Evolutionary conservation across 1,139 yeast species (phyloP).

Genomic region (Yamadazyma mexicana): DNA sequence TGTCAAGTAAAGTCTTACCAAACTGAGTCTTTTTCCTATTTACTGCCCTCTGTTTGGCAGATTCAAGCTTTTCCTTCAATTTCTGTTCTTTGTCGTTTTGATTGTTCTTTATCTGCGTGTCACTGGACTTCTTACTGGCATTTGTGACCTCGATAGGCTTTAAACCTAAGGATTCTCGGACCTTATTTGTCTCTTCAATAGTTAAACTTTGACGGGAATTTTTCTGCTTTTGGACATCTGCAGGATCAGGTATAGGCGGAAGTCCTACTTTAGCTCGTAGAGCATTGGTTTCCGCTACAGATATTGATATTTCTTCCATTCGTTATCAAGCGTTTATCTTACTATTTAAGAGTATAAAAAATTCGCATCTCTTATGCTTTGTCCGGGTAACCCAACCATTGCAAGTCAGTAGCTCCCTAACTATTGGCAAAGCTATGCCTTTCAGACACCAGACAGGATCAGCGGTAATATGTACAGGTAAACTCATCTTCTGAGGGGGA

Average conservation of each 20-base stretch:
- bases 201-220: constrained; percentile 29
- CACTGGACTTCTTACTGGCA: background rate
- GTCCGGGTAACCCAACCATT: too few relatives aligned
- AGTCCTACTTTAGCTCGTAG: constrained; percentile 34
- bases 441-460: too few relatives aligned
- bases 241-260: constrained; percentile 24
- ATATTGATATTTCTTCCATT: constrained; percentile 28
- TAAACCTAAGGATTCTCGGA: constrained; percentile 50
- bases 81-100: constrained; percentile 10
- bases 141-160: constrained; percentile 35
- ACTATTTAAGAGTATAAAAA: too few relatives aligned
- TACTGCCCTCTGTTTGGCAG: constrained; percentile 20
- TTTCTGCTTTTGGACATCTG: background rate
- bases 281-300: constrained; percentile 40
- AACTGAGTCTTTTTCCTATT: constrained; percentile 18
- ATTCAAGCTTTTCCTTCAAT: constrained; percentile 17
- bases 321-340: background rate
- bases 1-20: constrained; percentile 24
- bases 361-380: background rate
- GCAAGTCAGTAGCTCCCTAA: too few relatives aligned
- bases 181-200: constrained; percentile 52
- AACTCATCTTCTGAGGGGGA: constrained; percentile 11
- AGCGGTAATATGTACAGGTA: too few relatives aligned
- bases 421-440: too few relatives aligned
- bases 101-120: background rate